Conservation (phyloP, 2,329 filamentous ascomycete species). For the Exophiala aquamarina region DNA sequence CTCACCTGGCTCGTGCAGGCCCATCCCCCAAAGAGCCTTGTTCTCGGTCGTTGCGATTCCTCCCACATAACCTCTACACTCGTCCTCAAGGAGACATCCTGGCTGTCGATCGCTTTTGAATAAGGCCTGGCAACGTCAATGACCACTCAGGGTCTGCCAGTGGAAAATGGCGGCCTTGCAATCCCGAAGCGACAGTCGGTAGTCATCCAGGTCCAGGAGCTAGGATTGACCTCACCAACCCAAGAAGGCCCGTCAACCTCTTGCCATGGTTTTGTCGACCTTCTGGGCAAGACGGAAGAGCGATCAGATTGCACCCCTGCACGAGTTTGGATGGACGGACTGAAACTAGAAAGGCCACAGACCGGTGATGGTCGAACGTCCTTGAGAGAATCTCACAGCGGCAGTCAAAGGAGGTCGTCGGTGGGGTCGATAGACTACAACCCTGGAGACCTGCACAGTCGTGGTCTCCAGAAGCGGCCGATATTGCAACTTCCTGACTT, state of each 20-base stretch:
- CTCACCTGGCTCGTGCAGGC: too few species aligned
- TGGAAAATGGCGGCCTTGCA: slow-evolving; percentile 17
- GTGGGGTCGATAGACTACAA: slow-evolving; percentile 9
- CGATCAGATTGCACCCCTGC: not conserved
- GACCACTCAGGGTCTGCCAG: slow-evolving; percentile 17
- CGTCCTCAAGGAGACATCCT: not conserved
- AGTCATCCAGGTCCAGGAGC: slow-evolving; percentile 17
- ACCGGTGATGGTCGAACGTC: slow-evolving; percentile 4
- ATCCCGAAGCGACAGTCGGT: slow-evolving; percentile 14
- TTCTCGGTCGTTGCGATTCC: not conserved
- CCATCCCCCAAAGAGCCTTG: too few species aligned
- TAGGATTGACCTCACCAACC: slow-evolving; percentile 9
- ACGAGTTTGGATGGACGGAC: slow-evolving; percentile 9
- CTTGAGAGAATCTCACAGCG: not conserved
- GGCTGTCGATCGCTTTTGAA: not conserved
- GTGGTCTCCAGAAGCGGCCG: not conserved
- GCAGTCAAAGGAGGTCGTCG: slow-evolving; percentile 15
- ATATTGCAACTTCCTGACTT: slow-evolving; percentile 5
- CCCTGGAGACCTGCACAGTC: too few species aligned
- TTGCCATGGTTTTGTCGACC: slow-evolving; percentile 5
- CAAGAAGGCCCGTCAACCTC: slow-evolving; percentile 3
- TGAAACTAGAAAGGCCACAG: slow-evolving; percentile 11
- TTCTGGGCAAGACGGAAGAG: slow-evolving; percentile 9
- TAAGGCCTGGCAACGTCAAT: slow-evolving; percentile 13
- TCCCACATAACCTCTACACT: not conserved